Conservation (phyloP, 2,329 filamentous ascomycete genomes). For the Orbilia quercus region DNA sequence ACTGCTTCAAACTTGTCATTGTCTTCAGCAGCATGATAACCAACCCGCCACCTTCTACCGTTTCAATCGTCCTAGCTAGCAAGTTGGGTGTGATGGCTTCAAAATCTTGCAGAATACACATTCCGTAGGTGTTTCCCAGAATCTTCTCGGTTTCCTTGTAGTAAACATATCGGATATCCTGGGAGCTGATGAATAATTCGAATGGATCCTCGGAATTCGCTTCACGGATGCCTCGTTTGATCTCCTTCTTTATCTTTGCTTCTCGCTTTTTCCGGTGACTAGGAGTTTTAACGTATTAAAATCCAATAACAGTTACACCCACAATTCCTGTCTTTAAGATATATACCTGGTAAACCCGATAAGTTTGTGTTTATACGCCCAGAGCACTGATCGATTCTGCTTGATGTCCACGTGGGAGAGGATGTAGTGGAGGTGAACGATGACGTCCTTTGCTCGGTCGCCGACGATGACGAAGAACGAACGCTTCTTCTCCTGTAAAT, state of each 20-base stretch:
- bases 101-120: constrained; percentile 98
- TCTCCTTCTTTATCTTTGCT: constrained; percentile 97
- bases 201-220: constrained; percentile 93
- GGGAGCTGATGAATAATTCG: constrained; percentile 93
- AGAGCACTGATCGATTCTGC: constrained; percentile 94
- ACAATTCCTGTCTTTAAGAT: background rate
- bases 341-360: constrained; percentile 82
- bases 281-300: background rate
- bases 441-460: constrained; percentile 93
- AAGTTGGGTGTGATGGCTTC: constrained; percentile 98
- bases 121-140: constrained; percentile 95
- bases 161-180: constrained; percentile 98
- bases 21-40: constrained; percentile 92
- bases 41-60: constrained; percentile 93
- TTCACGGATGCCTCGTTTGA: constrained; percentile 93
- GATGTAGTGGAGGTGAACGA: constrained; percentile 93
- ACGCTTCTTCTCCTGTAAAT: constrained; percentile 81
- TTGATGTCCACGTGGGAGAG: constrained; percentile 90
- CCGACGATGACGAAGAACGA: constrained; percentile 98
- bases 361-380: constrained; percentile 99
- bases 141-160: constrained; percentile 99
- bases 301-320: background rate
- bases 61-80: constrained; percentile 93
- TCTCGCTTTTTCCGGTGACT: constrained; percentile 98
- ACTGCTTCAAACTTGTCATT: constrained; percentile 95